Percentiles rank a stretch among this genome's conserved stretches.
Evolutionary conservation across 495 filamentous ascomycete species (phyloP).

Genomic region (Neurospora sp.): DNA sequence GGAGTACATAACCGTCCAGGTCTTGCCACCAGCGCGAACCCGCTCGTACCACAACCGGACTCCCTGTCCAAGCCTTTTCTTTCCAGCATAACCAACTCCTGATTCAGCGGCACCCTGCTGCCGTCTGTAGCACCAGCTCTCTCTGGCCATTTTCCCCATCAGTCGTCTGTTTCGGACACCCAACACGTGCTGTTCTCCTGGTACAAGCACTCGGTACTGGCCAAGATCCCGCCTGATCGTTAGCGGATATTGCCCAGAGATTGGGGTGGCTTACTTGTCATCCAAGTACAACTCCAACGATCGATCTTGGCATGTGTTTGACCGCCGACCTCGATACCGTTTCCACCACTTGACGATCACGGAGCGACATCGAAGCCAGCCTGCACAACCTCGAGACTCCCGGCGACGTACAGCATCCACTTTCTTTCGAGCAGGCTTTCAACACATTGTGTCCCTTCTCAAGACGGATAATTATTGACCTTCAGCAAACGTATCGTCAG

Average conservation of each 20-base stretch:
- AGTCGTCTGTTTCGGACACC: not conserved
- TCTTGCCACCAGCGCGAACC: not conserved
- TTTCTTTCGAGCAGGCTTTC: not conserved
- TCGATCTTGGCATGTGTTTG: constrained; percentile 1
- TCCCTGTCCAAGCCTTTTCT: not conserved
- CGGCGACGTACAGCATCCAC: not conserved
- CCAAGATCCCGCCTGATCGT: not conserved
- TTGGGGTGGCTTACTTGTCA: not conserved
- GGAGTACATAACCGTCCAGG: not conserved
- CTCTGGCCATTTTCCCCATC: not conserved
- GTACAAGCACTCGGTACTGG: not conserved
- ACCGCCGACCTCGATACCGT: constrained; percentile 3
- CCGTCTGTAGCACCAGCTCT: not conserved
- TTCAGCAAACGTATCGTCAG: not conserved
- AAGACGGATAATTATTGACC: not conserved
- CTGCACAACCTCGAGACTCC: not conserved
- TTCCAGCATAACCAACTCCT: not conserved
- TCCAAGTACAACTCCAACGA: not conserved
- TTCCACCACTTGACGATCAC: constrained; percentile 4
- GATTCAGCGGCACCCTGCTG: not conserved
- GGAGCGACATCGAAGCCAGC: not conserved
- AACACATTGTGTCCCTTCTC: not conserved
- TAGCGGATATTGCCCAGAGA: not conserved
- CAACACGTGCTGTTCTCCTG: not conserved
- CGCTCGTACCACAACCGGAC: not conserved